Evolutionary conservation across 768 basidiomycete species (phyloP).

Genomic region (Amanita brunnescens): DNA sequence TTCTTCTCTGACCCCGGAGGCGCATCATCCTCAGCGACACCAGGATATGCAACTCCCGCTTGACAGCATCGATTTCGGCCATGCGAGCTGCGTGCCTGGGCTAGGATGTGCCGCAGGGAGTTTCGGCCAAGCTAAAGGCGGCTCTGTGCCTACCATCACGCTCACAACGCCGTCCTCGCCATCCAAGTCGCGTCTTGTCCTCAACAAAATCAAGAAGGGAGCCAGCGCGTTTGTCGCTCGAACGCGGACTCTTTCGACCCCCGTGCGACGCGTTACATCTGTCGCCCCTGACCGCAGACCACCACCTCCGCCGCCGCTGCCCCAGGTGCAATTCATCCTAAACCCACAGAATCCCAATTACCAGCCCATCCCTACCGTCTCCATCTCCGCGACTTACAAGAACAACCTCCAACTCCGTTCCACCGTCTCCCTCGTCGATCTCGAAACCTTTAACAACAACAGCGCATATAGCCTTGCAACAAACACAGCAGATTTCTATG

Average conservation of each 20-base stretch:
- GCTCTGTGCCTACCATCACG: background rate
- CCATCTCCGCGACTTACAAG: conserved; percentile 3
- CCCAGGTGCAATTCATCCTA: background rate
- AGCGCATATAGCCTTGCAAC: conserved; percentile 7
- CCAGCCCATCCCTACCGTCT: conserved; percentile 4
- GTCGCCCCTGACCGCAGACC: background rate
- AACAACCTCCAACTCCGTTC: conserved; percentile 5
- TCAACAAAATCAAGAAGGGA: conserved; percentile 3
- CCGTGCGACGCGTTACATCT: background rate
- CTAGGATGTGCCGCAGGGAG: background rate
- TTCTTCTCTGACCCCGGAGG: background rate
- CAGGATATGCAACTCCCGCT: background rate
- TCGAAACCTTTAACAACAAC: conserved; percentile 6
- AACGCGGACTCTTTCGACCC: conserved; percentile 1
- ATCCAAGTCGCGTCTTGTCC: conserved; percentile 1
- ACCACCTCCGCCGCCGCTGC: background rate
- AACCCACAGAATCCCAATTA: background rate
- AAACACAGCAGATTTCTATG: conserved; percentile 7
- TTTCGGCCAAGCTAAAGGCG: background rate
- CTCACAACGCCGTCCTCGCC: background rate
- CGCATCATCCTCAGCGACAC: background rate
- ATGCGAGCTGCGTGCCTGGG: background rate
- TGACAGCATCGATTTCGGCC: conserved; percentile 3
- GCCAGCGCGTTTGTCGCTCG: conserved; percentile 4
- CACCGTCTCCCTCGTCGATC: conserved; percentile 4